These are phyloP conservation scores for Colletotrichum neosansevieriae DNA, from an alignment of 2,329 filamentous ascomycete genomes.

Conservation along the genomic window DNA sequence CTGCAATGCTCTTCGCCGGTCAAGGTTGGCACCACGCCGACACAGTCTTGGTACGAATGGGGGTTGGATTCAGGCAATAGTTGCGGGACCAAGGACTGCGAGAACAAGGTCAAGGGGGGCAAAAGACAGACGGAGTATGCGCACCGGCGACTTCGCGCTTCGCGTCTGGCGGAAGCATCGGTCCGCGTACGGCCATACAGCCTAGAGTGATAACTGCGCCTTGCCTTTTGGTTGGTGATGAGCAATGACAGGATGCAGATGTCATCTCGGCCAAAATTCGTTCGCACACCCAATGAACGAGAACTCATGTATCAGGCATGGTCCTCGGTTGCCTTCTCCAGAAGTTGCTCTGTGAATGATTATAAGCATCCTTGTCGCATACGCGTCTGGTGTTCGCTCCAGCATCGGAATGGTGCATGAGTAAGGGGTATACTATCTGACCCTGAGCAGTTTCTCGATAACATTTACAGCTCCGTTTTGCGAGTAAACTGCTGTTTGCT, in stretches of 20 bases:
- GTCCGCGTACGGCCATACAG: constrained; percentile 30
- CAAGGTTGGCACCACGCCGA: constrained; percentile 13
- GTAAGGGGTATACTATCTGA: constrained; percentile 2
- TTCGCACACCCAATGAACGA: constrained; percentile 11
- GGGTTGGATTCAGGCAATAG: constrained; percentile 11
- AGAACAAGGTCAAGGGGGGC: constrained; percentile 3
- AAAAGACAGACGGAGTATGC: background rate
- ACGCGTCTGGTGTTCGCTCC: background rate
- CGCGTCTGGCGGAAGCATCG: constrained; percentile 26
- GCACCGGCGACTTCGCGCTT: background rate
- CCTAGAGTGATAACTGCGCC: constrained; percentile 4
- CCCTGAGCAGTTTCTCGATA: background rate
- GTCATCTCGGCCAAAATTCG: constrained; percentile 31
- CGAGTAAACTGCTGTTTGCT: background rate
- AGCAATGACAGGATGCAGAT: constrained; percentile 36
- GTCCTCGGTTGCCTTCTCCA: background rate
- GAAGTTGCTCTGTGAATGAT: background rate
- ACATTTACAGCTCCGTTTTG: background rate
- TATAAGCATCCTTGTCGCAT: constrained; percentile 15
- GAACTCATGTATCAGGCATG: background rate
- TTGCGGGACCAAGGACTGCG: constrained; percentile 17
- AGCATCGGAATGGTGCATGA: background rate
- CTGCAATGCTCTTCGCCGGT: constrained; percentile 8
- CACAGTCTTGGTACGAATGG: constrained; percentile 20
- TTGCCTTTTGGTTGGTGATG: constrained; percentile 37